Conservation (phyloP, 83 land plant species). For the Picea abies region DNA sequence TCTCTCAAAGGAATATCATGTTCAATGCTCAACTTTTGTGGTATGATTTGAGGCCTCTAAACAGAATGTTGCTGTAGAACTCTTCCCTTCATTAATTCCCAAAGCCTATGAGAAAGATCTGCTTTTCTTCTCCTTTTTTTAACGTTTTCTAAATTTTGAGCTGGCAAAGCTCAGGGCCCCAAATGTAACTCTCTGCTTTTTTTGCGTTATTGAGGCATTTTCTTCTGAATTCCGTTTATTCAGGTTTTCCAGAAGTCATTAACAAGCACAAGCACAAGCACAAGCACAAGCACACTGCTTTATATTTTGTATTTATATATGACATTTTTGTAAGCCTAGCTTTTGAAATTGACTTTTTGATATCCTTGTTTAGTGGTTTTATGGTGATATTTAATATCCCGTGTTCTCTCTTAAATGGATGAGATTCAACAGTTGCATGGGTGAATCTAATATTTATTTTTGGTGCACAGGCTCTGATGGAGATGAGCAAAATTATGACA, state of each 20-base stretch:
- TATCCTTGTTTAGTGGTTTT: too few relatives aligned
- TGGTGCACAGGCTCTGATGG: conserved; percentile 8
- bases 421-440: not conserved
- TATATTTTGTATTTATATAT: too few relatives aligned
- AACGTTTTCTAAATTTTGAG: not conserved
- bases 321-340: too few relatives aligned
- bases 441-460: conserved; percentile 9
- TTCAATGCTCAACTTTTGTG: too few relatives aligned
- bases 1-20: too few relatives aligned
- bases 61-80: too few relatives aligned
- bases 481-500: not conserved
- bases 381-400: not conserved
- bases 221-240: not conserved
- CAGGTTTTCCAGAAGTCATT: too few relatives aligned
- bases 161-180: too few relatives aligned
- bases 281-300: too few relatives aligned
- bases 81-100: not conserved
- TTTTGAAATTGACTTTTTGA: too few relatives aligned
- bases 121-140: not conserved
- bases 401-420: not conserved
- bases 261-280: too few relatives aligned
- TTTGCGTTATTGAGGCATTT: not conserved
- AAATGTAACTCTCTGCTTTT: not conserved
- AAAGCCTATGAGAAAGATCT: not conserved
- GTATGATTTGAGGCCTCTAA: too few relatives aligned